Evolutionary conservation across 23 red algal species (phyloP).

Genomic region (Agarophyton chilense): DNA sequence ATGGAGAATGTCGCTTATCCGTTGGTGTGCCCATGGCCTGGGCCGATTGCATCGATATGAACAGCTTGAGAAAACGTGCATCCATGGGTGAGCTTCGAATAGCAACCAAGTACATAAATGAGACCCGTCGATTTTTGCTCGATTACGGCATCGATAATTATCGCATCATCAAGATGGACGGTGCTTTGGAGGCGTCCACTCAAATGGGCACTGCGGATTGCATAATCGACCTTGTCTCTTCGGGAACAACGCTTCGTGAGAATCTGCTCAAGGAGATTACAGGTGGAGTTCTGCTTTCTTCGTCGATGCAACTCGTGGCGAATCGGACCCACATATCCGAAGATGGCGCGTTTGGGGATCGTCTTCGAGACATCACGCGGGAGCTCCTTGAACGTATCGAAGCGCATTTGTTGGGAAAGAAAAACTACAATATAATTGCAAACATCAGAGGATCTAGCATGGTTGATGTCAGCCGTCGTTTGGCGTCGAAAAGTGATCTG

Average conservation of each 20-base stretch:
- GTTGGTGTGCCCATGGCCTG: conserved; percentile 95
- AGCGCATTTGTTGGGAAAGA: conserved; percentile 75
- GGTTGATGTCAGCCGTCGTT: conserved; percentile 88
- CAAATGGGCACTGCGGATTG: conserved; percentile 97
- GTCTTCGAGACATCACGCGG: conserved; percentile 59
- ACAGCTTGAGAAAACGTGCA: conserved; percentile 52
- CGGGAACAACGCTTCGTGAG: conserved; percentile 94
- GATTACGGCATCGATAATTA: conserved; percentile 74
- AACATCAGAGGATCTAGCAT: conserved; percentile 94
- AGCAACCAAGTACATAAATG: conserved; percentile 88
- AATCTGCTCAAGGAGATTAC: conserved; percentile 95
- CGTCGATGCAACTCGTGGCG: conserved; percentile 86
- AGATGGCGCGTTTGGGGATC: conserved; percentile 37
- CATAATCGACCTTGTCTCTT: conserved; percentile 96
- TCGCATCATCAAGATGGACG: conserved; percentile 88
- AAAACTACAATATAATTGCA: conserved; percentile 97
- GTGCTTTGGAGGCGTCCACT: conserved; percentile 93
- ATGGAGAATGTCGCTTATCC: conserved; percentile 82
- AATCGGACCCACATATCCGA: conserved; percentile 72
- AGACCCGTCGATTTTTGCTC: conserved; percentile 69
- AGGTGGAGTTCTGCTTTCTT: conserved; percentile 82
- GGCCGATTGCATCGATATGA: conserved; percentile 66
- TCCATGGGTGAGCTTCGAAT: conserved; percentile 65
- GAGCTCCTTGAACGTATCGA: conserved; percentile 97
- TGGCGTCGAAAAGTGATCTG: conserved; percentile 81